Base-by-base conservation (phyloP, 2,329 filamentous ascomycete genomes). In the Didymella lethalis region DNA sequence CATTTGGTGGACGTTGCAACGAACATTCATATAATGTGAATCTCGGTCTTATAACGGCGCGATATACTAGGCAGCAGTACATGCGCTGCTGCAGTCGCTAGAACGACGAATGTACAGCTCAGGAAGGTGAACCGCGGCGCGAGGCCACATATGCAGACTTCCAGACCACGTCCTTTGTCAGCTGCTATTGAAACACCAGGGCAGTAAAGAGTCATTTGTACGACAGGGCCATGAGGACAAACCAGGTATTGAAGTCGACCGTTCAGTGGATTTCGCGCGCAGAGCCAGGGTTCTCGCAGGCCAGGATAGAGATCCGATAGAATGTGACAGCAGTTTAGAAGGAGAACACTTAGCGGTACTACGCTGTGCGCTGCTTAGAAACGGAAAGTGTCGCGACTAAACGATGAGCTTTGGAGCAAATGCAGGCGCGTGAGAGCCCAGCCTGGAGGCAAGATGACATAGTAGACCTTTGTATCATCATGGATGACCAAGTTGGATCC, bases 361-460 rank as follows among this genome's bases (percentile, higher is more conserved):
- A 36, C 48, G 11, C 29, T 52, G 54, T 57, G 48, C 54, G 18
- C 34, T 36, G 16, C 44, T 52, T 36, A 31, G 54, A 57, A 57
- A 52, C 43, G 25, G 38, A 43, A 40, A 12, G n/a, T 38, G 48
- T 48, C 44, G 48, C 43, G 44, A 43, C 40, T 57, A 32, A 57
- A 40, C 16, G 14, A 28, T 25, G 34, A 12, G n/a, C 11, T 32
- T 25, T 23, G 18, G 46, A 46, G 54, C 26, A 41, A 41, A 28
- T 34, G 20, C 32, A 49, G 31, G n/a, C 25, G 54, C 25, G 14
- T 41, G 18, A 47, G 23, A 18, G 23, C 10, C 14, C 32, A 16
- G 25, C 5, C 28, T 32, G 32, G 25, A 40, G 36, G 12, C 18
- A 20, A 51, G 11, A 18, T 40, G 41, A 41, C 11, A 32, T 31